Base-by-base conservation (phyloP, 331 rosid genomes). In the Malus hybrid region DNA sequence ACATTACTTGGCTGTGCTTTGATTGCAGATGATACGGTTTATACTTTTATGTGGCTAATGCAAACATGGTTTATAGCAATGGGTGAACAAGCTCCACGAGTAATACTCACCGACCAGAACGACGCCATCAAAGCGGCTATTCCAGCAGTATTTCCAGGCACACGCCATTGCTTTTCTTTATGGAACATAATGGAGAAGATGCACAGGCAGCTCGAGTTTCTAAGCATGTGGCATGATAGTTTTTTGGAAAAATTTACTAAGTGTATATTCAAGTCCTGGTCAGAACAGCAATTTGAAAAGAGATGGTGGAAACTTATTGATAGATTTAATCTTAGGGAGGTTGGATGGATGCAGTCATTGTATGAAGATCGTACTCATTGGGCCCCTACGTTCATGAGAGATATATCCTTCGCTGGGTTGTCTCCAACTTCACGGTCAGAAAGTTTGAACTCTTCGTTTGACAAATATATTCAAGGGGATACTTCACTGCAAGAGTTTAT, bases 31-130 rank as follows among this genome's bases (percentile, higher is more conserved):
- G 96, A 89, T 42, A 81, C 91, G 2, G 63, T 86, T 60, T 89
- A 71, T 77, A 90, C 98, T 30, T 86, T 57, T 86, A 82, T 87
- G 71, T 93, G 98, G 98, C 84, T 93, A 65, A 77, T 90, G 88
- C 98, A 93, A 76, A 90, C 98, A 12, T 93, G 98, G 98, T 78
- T 89, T 36, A 80, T 89, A 78, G 97, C 98, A 76, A 93, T 90
- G 98, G 98, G 94, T 39, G 91, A 88, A 60, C 89, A 89, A 65
- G 80, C 88, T 67, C 98, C 98, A 28, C 89, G 84, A 78, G 98
- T 93, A 68, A 77, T 93, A 72, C 96, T 93, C 63, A 83, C 93
- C 5, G 93, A 93, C 83, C 97, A 89, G 82, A 90, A 86, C 26
- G 84, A 89, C 13, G 89, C 93, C 80, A 85, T 90, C 55, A 90